Conservation (phyloP, 305 asterid species). For the Salvia sclarea region DNA sequence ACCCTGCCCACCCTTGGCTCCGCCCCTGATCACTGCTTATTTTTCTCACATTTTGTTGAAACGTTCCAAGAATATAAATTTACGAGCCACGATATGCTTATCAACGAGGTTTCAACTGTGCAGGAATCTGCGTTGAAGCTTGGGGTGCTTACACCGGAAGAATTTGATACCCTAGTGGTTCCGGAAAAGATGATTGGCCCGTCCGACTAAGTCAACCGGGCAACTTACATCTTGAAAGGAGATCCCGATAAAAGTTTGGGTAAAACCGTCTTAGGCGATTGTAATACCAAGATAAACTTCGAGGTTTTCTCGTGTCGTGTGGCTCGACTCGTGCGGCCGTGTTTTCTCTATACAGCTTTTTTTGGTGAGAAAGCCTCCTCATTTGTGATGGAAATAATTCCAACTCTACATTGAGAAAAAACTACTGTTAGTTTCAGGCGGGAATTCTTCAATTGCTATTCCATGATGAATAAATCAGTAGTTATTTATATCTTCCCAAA, state of each 20-base stretch:
- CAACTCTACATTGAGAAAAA: neutral
- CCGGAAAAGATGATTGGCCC: constrained; percentile 94
- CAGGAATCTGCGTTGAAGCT: constrained; percentile 86
- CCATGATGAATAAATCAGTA: constrained; percentile 1
- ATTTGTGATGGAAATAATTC: constrained; percentile 34
- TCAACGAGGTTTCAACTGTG: constrained; percentile 22
- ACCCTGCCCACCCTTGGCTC: too few species aligned
- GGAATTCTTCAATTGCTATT: neutral
- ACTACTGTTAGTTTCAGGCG: neutral
- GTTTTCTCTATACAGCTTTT: neutral
- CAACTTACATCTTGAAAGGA: neutral
- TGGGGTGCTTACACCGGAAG: constrained; percentile 71
- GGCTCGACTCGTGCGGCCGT: neutral
- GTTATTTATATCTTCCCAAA: neutral
- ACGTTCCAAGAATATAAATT: neutral
- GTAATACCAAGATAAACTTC: neutral
- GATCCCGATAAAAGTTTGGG: neutral
- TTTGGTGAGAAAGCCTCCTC: constrained; percentile 33
- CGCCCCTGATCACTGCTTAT: too few species aligned
- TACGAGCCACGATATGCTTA: constrained; percentile 19
- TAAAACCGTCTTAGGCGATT: neutral
- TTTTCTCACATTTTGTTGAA: neutral
- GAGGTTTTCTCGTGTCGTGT: constrained; percentile 20
- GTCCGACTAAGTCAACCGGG: constrained; percentile 35
- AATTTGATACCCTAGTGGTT: constrained; percentile 74